A percentile compares a stretch with the other conserved stretches of the same genome.
Evolutionary conservation across 2,329 filamentous ascomycete species (phyloP).

Genomic region (Xylaria multiplex): DNA sequence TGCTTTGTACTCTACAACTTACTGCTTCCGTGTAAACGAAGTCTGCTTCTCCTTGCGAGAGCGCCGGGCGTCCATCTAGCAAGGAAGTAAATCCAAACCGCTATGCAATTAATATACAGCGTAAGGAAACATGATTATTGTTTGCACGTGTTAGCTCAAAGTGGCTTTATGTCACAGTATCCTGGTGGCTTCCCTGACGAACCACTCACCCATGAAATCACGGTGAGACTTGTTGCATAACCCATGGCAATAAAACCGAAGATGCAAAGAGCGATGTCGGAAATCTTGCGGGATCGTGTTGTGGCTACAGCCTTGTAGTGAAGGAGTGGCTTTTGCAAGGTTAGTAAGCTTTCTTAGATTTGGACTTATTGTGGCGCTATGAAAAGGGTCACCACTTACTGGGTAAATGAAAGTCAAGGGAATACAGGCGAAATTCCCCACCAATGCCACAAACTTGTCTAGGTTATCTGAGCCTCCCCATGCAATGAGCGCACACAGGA

Average conservation of each 20-base stretch:
- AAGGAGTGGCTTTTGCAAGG: conserved; percentile 76
- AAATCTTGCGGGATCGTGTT: conserved; percentile 71
- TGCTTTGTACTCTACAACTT: conserved; percentile 25
- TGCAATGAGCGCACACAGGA: conserved; percentile 84
- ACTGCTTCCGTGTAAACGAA: conserved; percentile 16
- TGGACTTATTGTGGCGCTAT: background rate
- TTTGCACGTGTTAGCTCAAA: conserved; percentile 26
- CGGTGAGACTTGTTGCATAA: conserved; percentile 88
- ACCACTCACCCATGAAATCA: conserved; percentile 83
- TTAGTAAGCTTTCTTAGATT: conserved; percentile 17
- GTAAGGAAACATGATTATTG: conserved; percentile 17
- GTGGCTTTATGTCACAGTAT: conserved; percentile 61
- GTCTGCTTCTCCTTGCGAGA: conserved; percentile 6
- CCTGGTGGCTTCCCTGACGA: conserved; percentile 58
- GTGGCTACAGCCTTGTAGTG: conserved; percentile 85
- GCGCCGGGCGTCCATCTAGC: conserved; percentile 19
- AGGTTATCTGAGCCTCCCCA: conserved; percentile 93
- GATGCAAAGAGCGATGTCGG: conserved; percentile 80
- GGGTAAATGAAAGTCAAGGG: conserved; percentile 98
- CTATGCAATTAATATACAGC: conserved; percentile 45
- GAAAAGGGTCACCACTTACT: conserved; percentile 66
- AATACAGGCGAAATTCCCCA: conserved; percentile 97
- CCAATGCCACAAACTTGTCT: conserved; percentile 96
- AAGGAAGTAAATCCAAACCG: conserved; percentile 26
- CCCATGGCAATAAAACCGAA: conserved; percentile 89